Conservation (phyloP, 805 yeast species). For the Candida oleophila region DNA sequence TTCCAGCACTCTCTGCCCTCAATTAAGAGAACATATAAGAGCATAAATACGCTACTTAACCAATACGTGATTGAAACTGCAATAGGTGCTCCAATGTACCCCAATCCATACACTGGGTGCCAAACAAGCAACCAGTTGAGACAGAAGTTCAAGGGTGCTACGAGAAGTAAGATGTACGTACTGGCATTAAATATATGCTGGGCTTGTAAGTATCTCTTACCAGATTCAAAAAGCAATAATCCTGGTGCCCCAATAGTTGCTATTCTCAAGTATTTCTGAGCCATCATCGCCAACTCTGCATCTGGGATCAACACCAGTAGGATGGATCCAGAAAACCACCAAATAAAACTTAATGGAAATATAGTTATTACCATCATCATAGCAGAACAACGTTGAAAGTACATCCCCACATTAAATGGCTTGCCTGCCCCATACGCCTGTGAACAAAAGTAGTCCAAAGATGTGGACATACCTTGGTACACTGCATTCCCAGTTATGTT, state of each 20-base stretch:
- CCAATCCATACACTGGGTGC: slow-evolving; percentile 66
- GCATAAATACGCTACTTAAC: slow-evolving; percentile 44
- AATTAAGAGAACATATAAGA: slow-evolving; percentile 31
- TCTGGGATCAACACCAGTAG: slow-evolving; percentile 51
- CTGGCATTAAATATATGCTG: slow-evolving; percentile 87
- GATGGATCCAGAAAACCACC: slow-evolving; percentile 59
- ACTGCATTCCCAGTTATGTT: slow-evolving; percentile 71
- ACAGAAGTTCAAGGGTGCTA: slow-evolving; percentile 70
- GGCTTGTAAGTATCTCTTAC: slow-evolving; percentile 80
- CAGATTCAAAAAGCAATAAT: slow-evolving; percentile 71
- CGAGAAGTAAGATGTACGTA: slow-evolving; percentile 60
- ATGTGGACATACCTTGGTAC: slow-evolving; percentile 79
- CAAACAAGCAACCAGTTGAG: slow-evolving; percentile 75
- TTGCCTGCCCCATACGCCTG: slow-evolving; percentile 83
- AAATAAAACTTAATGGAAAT: slow-evolving; percentile 27
- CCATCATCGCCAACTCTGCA: slow-evolving; percentile 49
- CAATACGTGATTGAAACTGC: slow-evolving; percentile 74
- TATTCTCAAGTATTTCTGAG: slow-evolving; percentile 59
- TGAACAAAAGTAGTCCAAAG: slow-evolving; percentile 77
- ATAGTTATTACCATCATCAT: slow-evolving; percentile 45
- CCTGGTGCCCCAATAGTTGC: slow-evolving; percentile 77
- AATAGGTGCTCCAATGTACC: slow-evolving; percentile 79
- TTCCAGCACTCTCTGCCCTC: slow-evolving; percentile 42
- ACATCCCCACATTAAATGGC: slow-evolving; percentile 63
- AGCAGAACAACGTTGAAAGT: slow-evolving; percentile 67